Conservation (phyloP, 345 rosid species). For the Atalantia buxifolia region DNA sequence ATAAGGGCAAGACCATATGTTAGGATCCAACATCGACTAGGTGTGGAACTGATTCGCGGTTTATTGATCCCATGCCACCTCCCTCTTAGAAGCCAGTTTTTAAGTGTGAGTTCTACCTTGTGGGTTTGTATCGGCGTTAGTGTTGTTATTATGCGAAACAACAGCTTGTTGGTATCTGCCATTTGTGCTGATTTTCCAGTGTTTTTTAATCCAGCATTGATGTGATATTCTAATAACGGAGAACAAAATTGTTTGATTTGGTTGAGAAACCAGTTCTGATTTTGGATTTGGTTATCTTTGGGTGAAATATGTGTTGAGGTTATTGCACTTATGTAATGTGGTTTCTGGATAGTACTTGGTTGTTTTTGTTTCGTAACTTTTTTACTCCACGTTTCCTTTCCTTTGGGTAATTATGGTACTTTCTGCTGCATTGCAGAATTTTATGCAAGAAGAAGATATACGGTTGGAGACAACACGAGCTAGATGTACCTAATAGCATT, state of each 20-base stretch:
- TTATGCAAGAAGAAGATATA: constrained; percentile 56
- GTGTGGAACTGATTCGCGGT: too few species aligned
- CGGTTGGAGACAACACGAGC: constrained; percentile 74
- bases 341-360: not conserved
- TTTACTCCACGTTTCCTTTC: not conserved
- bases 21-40: too few species aligned
- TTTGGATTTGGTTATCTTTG: not conserved
- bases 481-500: constrained; percentile 44
- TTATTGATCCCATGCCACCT: too few species aligned
- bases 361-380: not conserved
- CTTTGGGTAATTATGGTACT: not conserved
- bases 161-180: not conserved
- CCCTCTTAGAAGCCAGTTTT: too few species aligned
- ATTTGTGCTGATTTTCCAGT: not conserved
- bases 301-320: not conserved
- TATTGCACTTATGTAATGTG: not conserved
- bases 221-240: not conserved
- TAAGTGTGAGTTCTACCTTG: too few species aligned
- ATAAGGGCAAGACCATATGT: not conserved
- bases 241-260: not conserved
- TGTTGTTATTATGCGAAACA: not conserved
- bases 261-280: not conserved
- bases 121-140: too few species aligned
- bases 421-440: constrained; percentile 36
- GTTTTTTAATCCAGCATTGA: not conserved